These are phyloP conservation scores for Ilex paraguariensis DNA, from an alignment of 305 asterid genomes.

Conservation along the genomic window DNA sequence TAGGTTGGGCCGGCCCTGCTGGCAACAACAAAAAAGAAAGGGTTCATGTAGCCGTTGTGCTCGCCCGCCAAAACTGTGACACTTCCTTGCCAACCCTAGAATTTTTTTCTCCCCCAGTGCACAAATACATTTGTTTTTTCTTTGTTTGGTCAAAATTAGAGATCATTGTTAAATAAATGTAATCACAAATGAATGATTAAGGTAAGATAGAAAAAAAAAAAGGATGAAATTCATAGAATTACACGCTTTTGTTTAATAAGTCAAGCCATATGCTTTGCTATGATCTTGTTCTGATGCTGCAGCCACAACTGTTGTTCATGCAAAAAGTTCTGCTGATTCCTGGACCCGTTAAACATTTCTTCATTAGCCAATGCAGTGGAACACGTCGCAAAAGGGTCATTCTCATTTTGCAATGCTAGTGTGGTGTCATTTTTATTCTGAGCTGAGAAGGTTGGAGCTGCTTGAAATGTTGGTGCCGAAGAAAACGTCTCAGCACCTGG, in stretches of 20 bases:
- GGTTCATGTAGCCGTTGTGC: no score
- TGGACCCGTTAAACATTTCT: conserved; percentile 20
- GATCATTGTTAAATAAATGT: no score
- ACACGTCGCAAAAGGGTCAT: conserved; percentile 54
- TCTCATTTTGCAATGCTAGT: conserved; percentile 15
- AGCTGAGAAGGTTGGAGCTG: conserved; percentile 47
- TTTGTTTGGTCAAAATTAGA: no score
- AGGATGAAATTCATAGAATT: background rate
- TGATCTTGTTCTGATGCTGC: conserved; percentile 75
- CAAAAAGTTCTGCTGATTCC: conserved; percentile 35
- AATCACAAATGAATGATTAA: background rate
- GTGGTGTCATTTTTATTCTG: conserved; percentile 20
- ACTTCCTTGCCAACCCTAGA: no score
- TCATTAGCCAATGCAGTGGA: conserved; percentile 19
- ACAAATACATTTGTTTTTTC: no score
- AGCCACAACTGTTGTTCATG: conserved; percentile 72
- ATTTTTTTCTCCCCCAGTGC: no score
- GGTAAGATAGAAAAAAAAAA: background rate
- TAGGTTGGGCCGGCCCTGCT: no score
- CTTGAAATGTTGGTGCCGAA: conserved; percentile 14
- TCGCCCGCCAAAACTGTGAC: no score
- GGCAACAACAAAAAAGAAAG: no score
- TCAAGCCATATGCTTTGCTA: conserved; percentile 48
- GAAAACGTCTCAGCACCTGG: conserved; percentile 2
- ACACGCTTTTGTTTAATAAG: background rate